Percentiles rank a stretch among this genome's conserved stretches.
These are phyloP conservation scores for Malania oleifera DNA, from an alignment of 164 flowering plant species.

Conservation along the genomic window DNA sequence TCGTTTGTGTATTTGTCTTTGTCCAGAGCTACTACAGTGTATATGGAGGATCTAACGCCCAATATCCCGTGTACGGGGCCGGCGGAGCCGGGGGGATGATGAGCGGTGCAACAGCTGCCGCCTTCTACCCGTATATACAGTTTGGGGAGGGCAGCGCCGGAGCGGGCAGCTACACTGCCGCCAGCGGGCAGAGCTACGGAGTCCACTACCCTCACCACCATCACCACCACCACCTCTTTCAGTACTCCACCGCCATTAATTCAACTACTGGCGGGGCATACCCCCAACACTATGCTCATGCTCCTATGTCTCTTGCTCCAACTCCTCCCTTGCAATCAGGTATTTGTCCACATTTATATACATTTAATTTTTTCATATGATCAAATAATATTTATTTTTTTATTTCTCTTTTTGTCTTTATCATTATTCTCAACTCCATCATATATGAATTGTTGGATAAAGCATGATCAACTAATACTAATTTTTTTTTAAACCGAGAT, in stretches of 20 bases:
- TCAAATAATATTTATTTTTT: too few relatives aligned
- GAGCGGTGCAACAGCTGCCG: constrained; percentile 27
- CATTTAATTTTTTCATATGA: too few relatives aligned
- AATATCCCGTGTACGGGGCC: constrained; percentile 68
- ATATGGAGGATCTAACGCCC: constrained; percentile 68
- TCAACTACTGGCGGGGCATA: constrained; percentile 43
- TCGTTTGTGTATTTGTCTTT: too few relatives aligned
- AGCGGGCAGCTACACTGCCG: constrained; percentile 21
- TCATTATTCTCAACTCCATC: too few relatives aligned
- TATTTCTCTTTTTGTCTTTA: too few relatives aligned
- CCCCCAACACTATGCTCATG: constrained; percentile 54
- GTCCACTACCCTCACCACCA: constrained; percentile 42
- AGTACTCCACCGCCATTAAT: constrained; percentile 43
- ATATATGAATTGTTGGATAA: too few relatives aligned
- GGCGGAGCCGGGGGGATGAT: constrained; percentile 45
- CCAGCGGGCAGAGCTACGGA: constrained; percentile 41
- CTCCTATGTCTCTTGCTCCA: constrained; percentile 71
- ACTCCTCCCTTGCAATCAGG: constrained; percentile 72
- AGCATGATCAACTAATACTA: too few relatives aligned
- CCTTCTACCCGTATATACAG: constrained; percentile 65
- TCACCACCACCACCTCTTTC: constrained; percentile 36
- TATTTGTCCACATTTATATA: constrained; percentile 10
- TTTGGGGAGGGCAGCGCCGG: constrained; percentile 45
- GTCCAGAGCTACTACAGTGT: constrained; percentile 66
- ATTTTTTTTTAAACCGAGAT: too few relatives aligned